Evolutionary conservation across 73 alveolate genomes (phyloP).

Genomic region (Uronychia setigera): DNA sequence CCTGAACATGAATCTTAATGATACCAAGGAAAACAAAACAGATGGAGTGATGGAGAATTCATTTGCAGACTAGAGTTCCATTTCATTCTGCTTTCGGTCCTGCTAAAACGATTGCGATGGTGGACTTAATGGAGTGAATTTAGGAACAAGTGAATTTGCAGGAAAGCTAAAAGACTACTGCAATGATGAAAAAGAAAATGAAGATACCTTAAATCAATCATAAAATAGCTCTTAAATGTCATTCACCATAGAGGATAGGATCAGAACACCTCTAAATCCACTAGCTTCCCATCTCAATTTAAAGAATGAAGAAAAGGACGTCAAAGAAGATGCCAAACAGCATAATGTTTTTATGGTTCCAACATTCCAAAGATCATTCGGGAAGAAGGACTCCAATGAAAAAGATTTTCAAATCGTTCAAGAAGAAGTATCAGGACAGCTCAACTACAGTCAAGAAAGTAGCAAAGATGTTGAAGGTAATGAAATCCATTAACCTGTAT

Average conservation of each 20-base stretch:
- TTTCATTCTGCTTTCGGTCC: neutral
- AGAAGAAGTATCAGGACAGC: no score
- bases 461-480: neutral
- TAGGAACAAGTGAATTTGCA: neutral
- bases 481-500: no score
- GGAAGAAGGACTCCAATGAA: neutral
- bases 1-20: no score
- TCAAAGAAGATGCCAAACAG: neutral
- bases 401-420: neutral
- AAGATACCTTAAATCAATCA: neutral
- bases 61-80: neutral
- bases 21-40: no score
- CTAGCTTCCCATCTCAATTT: neutral
- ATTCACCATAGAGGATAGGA: neutral
- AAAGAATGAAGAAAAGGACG: neutral
- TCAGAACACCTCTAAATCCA: neutral
- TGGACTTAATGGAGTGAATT: neutral
- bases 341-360: neutral
- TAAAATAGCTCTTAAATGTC: neutral
- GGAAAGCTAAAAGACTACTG: neutral
- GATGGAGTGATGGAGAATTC: no score
- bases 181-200: neutral
- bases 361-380: neutral
- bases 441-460: neutral
- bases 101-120: neutral